phyloP scores from a whole-genome alignment of 208 protist species.

The Crithidia acanthocephali region DNA sequence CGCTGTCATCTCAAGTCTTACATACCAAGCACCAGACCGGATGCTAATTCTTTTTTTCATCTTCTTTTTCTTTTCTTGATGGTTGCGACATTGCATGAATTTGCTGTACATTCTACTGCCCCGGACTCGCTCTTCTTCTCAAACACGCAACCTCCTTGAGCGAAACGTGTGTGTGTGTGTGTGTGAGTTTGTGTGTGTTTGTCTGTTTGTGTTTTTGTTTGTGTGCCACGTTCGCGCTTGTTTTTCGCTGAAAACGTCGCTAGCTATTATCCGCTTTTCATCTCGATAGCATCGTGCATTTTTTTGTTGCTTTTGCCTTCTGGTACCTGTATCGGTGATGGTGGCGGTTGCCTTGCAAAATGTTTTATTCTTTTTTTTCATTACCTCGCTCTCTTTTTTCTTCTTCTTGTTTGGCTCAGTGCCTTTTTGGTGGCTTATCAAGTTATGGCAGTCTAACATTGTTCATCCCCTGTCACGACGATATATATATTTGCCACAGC shows the following conservation, averaged over 20 bases:
- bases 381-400: background rate
- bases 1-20: too few species aligned
- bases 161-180: too few species aligned
- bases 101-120: too few species aligned
- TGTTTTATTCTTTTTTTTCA: background rate
- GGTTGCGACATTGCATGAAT: too few species aligned
- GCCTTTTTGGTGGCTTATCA: constrained; percentile 8
- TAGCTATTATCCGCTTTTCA: background rate
- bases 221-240: background rate
- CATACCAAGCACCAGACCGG: too few species aligned
- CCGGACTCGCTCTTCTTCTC: too few species aligned
- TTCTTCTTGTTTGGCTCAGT: constrained; percentile 7
- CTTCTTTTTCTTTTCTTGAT: too few species aligned
- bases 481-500: constrained; percentile 6
- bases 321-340: background rate
- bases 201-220: background rate
- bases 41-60: too few species aligned
- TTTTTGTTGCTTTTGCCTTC: background rate
- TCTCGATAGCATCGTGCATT: background rate
- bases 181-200: too few species aligned
- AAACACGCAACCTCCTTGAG: too few species aligned
- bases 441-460: background rate
- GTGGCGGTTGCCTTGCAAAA: background rate
- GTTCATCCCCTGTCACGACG: background rate
- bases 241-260: background rate